Evolutionary conservation across 176 grass and related monocot genomes (phyloP), one percentile per base, ranked within the genome.

Genomic region (Pharus latifolius): DNA sequence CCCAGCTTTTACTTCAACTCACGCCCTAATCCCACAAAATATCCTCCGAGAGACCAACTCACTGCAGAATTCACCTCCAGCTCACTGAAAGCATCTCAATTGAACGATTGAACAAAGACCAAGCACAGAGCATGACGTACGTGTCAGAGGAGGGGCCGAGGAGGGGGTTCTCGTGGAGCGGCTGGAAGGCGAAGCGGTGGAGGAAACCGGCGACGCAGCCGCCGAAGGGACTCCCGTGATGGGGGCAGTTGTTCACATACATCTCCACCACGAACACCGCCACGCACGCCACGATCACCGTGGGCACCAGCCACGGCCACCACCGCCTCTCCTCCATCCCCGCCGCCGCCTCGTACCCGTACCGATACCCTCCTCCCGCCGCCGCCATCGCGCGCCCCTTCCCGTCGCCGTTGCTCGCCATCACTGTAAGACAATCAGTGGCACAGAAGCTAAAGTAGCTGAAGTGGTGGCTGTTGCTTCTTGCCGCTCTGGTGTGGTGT

Each of bases 241-340:
- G 69, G 43, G 89, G 84, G 84, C 94, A 98, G 77, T 98, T 74
- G 70, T 98, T 98, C 70, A 93, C 73, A 32, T 82, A 89, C 89
- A 98, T 98, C 94, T 93, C 89, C 26, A 80, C 81, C 68, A 77
- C 55, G 78, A 98, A 98, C 16, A 98, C 84, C 4, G 63, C 89
- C 34, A 98, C 63, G 78, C 89, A 87, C 19, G 81, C 87, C 9
- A 98, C 69, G 55, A 98, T 82, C n/a, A 93, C 54, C 53, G 80
- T 60, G 70, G 94, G 94, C 45, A 98, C 94, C 25, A 98, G 42
- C 94, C 89, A 98, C 30, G 94, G 78, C 81, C 73, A 80, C 94
- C 89, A 98, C 70, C 73, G 63, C 7, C 87, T 48, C 12, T 93
- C 81, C 81, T 83, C 84, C 55, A 7, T 2, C 1, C 28, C 78